Base-by-base conservation (phyloP, 2,329 filamentous ascomycete genomes). In the Stagonosporopsis tanaceti region DNA sequence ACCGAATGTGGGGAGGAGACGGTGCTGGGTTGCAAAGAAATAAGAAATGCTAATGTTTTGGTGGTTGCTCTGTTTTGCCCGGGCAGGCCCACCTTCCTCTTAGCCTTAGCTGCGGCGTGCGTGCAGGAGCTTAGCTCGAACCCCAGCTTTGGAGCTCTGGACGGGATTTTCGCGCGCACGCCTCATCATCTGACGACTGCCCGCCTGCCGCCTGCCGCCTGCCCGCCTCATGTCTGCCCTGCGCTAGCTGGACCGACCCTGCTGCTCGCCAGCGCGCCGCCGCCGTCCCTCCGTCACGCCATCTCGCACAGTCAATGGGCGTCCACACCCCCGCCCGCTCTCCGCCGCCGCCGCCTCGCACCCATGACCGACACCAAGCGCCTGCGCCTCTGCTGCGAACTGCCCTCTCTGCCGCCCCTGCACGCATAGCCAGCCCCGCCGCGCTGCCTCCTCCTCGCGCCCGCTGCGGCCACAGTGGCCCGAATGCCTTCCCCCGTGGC, bases 401-500 rank as follows among this genome's bases (percentile, higher is more conserved):
- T 46, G 39, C 37, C 51, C 42, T 40, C 54, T 28, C 52, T 47
- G 37, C 53, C 46, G 27, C 42, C 44, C 25, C 47, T 32, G 24
- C 32, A 42, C 42, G 39, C 41, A 35, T 32, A 17, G 47, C 53
- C 15, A 52, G 17, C 53, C 46, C 41, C 42, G 45, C 38, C 32
- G 27, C 17, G 30, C 37, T 38, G 34, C 37, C 39, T 32, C 8
- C 39, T 24, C n/a, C 40, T 9, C 35, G 45, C 41, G 45, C 57
- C 38, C 45, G 11, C 47, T 40, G 52, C 53, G 51, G 41, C 58
- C 37, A 38, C 58, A 53, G 53, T 59, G 54, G 45, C 59, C 62
- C 72, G 62, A 59, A 78, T 78, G 76, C 75, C 76, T 76, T 73
- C 74, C 47, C 63, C 74, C 40, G 48, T 45, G 27, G 41, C 67